Percentiles rank a stretch among this genome's conserved stretches.
Conservation (phyloP, 345 rosid genomes). For the Microcos paniculata region DNA sequence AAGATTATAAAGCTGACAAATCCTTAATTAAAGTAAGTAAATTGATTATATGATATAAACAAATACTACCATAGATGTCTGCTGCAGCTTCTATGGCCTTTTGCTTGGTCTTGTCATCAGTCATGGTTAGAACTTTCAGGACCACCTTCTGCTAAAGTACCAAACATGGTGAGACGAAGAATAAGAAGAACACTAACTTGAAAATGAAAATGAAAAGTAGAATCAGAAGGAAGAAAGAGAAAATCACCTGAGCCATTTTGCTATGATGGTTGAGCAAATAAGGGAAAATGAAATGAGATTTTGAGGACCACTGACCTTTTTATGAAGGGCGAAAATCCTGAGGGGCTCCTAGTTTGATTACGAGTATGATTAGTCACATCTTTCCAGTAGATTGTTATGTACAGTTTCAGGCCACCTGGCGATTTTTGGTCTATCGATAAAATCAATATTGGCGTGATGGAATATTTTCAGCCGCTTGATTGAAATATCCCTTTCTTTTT, state of each 20-base stretch:
- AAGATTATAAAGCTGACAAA: not conserved
- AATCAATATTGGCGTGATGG: not conserved
- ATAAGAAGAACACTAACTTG: constrained; percentile 8
- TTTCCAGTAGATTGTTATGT: not conserved
- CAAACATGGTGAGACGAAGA: not conserved
- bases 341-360: not conserved
- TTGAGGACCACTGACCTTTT: not conserved
- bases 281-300: not conserved
- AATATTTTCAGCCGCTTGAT: not conserved
- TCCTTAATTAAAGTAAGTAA: not conserved
- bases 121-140: constrained; percentile 84
- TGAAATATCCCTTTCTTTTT: not conserved
- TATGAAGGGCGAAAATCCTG: not conserved
- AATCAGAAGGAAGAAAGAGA: not conserved
- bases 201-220: not conserved
- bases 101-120: constrained; percentile 87
- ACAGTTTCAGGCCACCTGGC: not conserved
- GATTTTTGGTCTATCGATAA: not conserved
- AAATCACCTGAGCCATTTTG: constrained; percentile 67
- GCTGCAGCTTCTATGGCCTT: constrained; percentile 92
- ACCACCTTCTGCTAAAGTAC: constrained; percentile 62
- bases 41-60: not conserved
- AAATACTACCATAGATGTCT: constrained; percentile 75
- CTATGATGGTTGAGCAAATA: not conserved
- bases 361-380: not conserved